These are phyloP conservation scores for Mycocentrospora acerina DNA, from an alignment of 2,329 filamentous ascomycete genomes.

Conservation along the genomic window DNA sequence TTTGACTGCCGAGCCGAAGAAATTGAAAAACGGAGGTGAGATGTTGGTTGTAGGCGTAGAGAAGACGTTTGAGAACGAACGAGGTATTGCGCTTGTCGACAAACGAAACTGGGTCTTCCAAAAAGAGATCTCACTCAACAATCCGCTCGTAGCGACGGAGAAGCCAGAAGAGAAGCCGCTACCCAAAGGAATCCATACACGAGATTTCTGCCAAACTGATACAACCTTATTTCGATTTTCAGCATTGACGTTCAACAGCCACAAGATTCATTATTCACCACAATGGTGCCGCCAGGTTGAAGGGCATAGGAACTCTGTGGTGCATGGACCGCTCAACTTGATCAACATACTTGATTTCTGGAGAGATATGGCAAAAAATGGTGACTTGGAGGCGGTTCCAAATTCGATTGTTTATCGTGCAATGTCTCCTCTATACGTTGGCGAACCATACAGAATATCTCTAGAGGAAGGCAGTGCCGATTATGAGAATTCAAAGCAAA, in stretches of 20 bases:
- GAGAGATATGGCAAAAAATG: conserved; percentile 25
- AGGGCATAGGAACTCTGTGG: conserved; percentile 71
- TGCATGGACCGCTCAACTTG: conserved; percentile 84
- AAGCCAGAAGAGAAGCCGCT: conserved; percentile 21
- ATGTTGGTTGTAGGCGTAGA: conserved; percentile 63
- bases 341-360: conserved; percentile 46
- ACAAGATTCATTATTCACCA: conserved; percentile 83
- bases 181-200: conserved; percentile 22
- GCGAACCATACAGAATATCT: conserved; percentile 32
- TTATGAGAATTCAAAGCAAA: neutral
- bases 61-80: conserved; percentile 49
- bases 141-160: conserved; percentile 39
- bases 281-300: conserved; percentile 71
- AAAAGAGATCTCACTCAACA: conserved; percentile 44
- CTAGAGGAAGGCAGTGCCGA: conserved; percentile 9
- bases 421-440: conserved; percentile 36
- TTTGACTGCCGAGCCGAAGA: conserved; percentile 50
- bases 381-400: conserved; percentile 19
- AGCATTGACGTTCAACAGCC: conserved; percentile 89
- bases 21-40: conserved; percentile 52
- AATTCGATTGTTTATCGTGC: conserved; percentile 33
- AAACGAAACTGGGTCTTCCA: conserved; percentile 40
- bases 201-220: conserved; percentile 65
- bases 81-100: conserved; percentile 41
- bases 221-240: conserved; percentile 86